Percentiles rank a stretch among this genome's conserved stretches.
Evolutionary conservation across 306 rosid genomes (phyloP).

Genomic region (Senna tora): DNA sequence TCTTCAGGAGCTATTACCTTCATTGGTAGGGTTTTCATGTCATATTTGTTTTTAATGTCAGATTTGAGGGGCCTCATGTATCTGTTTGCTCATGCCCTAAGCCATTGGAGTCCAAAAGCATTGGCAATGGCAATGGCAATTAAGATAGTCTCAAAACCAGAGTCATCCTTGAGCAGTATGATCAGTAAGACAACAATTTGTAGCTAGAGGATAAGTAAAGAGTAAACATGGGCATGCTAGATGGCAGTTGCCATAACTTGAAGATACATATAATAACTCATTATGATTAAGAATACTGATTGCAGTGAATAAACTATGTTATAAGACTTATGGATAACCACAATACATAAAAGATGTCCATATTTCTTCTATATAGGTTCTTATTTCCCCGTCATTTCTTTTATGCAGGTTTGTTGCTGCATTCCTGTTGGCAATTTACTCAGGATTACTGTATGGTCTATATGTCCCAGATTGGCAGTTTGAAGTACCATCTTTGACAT

Average conservation of each 20-base stretch:
- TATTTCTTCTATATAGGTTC: slow-evolving; percentile 7
- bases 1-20: slow-evolving; percentile 54
- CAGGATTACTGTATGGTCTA: slow-evolving; percentile 68
- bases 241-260: slow-evolving; percentile 2
- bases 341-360: neutral
- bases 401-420: slow-evolving; percentile 60
- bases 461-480: slow-evolving; percentile 97
- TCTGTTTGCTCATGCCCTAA: neutral
- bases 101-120: neutral
- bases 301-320: neutral
- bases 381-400: slow-evolving; percentile 27
- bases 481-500: slow-evolving; percentile 45
- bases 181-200: slow-evolving; percentile 9
- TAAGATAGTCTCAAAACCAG: slow-evolving; percentile 9
- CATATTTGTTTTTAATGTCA: neutral
- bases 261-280: slow-evolving; percentile 24
- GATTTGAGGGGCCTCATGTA: neutral
- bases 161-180: slow-evolving; percentile 21
- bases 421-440: slow-evolving; percentile 64
- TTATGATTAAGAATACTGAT: slow-evolving; percentile 1
- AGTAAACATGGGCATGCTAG: neutral
- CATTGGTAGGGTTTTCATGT: slow-evolving; percentile 64
- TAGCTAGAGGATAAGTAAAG: neutral
- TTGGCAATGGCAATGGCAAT: neutral
- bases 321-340: neutral